A percentile compares a stretch with the other conserved stretches of the same genome.
Conservation (phyloP, 768 basidiomycete species). For the Auricularia cornea region DNA sequence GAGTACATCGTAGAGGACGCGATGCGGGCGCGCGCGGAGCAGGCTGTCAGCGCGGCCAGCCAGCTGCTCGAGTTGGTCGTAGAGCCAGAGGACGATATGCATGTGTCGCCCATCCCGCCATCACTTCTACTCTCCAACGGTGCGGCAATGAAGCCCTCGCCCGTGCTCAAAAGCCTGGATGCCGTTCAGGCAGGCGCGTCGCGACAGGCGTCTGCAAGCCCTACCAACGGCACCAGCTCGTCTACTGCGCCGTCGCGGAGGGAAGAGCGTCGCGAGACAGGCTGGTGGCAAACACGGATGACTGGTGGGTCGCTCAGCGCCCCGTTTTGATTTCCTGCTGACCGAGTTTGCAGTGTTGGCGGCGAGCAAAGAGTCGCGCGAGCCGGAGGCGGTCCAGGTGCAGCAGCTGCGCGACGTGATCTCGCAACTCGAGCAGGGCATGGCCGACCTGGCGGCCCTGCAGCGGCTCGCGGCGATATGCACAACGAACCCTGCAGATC, state of each 20-base stretch:
- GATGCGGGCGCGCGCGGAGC: slow-evolving; percentile 77
- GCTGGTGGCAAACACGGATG: slow-evolving; percentile 80
- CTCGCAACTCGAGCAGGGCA: slow-evolving; percentile 42
- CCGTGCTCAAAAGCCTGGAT: neutral
- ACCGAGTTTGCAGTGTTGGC: neutral
- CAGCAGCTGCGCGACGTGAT: slow-evolving; percentile 50
- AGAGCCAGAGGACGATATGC: slow-evolving; percentile 62
- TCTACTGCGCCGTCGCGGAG: slow-evolving; percentile 28
- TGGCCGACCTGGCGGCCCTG: slow-evolving; percentile 45
- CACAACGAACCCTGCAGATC: slow-evolving; percentile 34
- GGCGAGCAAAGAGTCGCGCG: slow-evolving; percentile 10
- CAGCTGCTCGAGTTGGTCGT: slow-evolving; percentile 80
- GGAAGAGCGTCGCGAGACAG: slow-evolving; percentile 57
- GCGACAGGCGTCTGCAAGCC: neutral
- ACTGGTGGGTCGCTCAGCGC: slow-evolving; percentile 52
- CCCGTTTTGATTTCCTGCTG: neutral
- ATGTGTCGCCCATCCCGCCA: slow-evolving; percentile 45
- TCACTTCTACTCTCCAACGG: slow-evolving; percentile 36
- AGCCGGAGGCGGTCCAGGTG: slow-evolving; percentile 31
- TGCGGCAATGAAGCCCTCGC: slow-evolving; percentile 16
- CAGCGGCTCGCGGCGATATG: slow-evolving; percentile 55
- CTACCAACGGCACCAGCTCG: neutral
- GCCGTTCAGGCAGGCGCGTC: neutral
- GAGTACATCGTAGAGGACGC: slow-evolving; percentile 71
- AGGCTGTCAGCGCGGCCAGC: slow-evolving; percentile 89